These are phyloP conservation scores for Fraxinus pennsylvanica DNA, from an alignment of 257 asterid species.

Conservation along the genomic window DNA sequence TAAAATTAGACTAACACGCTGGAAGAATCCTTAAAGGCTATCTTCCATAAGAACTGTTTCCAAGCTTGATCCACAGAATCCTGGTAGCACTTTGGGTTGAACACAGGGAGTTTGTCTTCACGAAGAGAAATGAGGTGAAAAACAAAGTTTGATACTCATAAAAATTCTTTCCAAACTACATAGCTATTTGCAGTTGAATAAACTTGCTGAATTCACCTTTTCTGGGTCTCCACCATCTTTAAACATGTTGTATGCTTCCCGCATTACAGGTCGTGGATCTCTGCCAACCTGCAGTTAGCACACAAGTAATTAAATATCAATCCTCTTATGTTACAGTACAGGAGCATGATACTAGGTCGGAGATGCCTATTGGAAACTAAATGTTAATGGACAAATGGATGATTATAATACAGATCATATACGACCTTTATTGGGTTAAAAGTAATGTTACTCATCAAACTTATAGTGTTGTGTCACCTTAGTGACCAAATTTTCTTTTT, in stretches of 20 bases:
- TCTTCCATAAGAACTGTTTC: not conserved
- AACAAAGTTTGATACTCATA: not conserved
- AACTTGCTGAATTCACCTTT: slow-evolving; percentile 49
- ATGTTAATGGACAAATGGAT: not conserved
- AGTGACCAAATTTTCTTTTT: not conserved
- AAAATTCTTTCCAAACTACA: slow-evolving; percentile 14
- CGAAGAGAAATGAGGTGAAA: not conserved
- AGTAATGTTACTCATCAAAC: no score
- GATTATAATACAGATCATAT: not conserved
- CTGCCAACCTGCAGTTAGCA: slow-evolving; percentile 60
- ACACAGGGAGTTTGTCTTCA: not conserved
- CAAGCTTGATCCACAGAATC: not conserved
- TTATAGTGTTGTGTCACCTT: not conserved
- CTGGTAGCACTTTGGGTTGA: not conserved
- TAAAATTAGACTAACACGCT: no score
- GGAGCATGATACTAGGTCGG: not conserved
- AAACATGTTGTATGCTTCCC: slow-evolving; percentile 69
- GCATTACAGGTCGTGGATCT: slow-evolving; percentile 83
- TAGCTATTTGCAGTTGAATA: slow-evolving; percentile 9
- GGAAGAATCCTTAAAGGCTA: no score
- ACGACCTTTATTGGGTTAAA: not conserved
- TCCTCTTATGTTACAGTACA: slow-evolving; percentile 14
- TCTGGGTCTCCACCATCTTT: slow-evolving; percentile 88
- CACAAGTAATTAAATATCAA: slow-evolving; percentile 22
- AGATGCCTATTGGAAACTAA: not conserved